phyloP scores from a whole-genome alignment of 2,329 filamentous ascomycete species.

The Aaosphaeria pasadenensis region DNA sequence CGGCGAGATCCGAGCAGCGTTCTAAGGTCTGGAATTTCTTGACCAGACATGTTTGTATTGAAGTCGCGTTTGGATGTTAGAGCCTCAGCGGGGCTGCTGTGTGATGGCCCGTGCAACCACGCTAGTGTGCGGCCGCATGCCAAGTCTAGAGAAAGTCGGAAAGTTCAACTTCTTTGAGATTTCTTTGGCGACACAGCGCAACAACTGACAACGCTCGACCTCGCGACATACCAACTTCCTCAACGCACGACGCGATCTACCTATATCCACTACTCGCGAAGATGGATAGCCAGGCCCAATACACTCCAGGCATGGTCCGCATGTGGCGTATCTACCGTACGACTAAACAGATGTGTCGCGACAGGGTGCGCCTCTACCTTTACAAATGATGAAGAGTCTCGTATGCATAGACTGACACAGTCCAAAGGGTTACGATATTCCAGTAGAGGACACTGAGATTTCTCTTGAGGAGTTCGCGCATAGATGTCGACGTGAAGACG shows the following conservation, averaged over 20 bases:
- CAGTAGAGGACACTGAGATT: constrained; percentile 85
- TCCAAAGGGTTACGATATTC: constrained; percentile 82
- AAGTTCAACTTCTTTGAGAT: constrained; percentile 3
- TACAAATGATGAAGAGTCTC: constrained; percentile 14
- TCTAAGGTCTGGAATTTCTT: constrained; percentile 76
- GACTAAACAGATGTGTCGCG: constrained; percentile 89
- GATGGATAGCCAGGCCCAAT: constrained; percentile 25
- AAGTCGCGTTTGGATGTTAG: background rate
- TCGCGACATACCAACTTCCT: constrained; percentile 3
- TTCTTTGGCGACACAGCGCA: background rate
- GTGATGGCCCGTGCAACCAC: background rate
- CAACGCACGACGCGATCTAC: constrained; percentile 1
- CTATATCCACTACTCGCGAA: background rate
- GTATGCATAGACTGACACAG: background rate
- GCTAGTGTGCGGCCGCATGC: background rate
- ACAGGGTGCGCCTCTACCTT: constrained; percentile 63
- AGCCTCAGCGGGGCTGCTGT: background rate
- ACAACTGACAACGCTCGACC: background rate
- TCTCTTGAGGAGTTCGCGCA: constrained; percentile 75
- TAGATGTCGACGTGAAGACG: constrained; percentile 69
- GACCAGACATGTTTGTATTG: constrained; percentile 58
- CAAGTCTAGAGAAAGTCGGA: too few species aligned
- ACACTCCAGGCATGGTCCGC: constrained; percentile 45
- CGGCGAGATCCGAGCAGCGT: constrained; percentile 54
- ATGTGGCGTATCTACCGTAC: constrained; percentile 95